Conservation (phyloP, 148 eudicot genomes). For the Rhododendron kiyosumense region DNA sequence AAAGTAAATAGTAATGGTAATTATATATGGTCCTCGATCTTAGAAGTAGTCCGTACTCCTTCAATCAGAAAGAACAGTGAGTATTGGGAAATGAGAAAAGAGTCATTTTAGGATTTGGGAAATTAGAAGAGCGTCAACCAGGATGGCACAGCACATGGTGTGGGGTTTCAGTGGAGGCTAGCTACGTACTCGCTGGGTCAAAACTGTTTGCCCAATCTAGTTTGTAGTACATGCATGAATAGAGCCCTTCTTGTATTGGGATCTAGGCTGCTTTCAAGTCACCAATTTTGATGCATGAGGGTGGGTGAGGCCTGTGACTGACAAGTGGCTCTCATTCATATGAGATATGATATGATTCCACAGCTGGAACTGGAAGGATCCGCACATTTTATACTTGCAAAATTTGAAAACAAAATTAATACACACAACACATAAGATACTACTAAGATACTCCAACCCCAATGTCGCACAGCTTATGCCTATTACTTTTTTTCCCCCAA, state of each 20-base stretch:
- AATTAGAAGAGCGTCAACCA: background rate
- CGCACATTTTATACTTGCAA: background rate
- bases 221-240: background rate
- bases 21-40: background rate
- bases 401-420: too few species aligned
- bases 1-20: background rate
- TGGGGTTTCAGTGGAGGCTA: background rate
- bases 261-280: background rate
- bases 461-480: background rate
- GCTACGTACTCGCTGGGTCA: background rate
- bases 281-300: background rate
- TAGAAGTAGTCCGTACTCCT: background rate
- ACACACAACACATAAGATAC: too few species aligned
- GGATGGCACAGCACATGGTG: background rate
- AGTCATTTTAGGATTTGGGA: background rate
- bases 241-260: background rate
- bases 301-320: background rate
- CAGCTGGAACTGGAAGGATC: background rate
- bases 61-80: background rate
- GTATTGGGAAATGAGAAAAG: background rate
- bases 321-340: background rate
- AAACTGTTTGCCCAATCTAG: conserved; percentile 6
- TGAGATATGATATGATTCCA: background rate
- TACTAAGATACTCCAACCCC: too few species aligned
- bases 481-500: background rate